A percentile compares a stretch with the other conserved stretches of the same genome.
Conservation (phyloP, 2,329 filamentous ascomycete genomes). For the Microcera coccophila region DNA sequence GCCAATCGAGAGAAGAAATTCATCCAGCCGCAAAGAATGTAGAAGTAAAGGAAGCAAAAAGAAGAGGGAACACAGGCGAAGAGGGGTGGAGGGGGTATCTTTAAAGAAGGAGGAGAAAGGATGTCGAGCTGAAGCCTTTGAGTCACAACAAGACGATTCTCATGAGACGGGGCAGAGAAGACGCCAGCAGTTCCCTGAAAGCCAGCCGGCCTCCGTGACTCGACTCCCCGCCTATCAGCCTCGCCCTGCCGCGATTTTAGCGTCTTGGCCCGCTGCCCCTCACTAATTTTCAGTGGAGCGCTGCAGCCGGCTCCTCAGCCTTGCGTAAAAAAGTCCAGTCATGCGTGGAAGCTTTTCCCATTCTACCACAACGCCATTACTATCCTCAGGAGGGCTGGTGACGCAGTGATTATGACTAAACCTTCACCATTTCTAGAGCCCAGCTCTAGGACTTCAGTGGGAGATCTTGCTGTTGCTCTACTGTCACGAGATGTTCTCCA, state of each 20-base stretch:
- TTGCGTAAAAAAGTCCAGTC: constrained; percentile 15
- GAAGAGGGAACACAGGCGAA: constrained; percentile 9
- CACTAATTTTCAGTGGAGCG: constrained; percentile 18
- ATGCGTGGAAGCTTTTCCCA: constrained; percentile 1
- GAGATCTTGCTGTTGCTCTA: constrained; percentile 77
- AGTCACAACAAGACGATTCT: constrained; percentile 10
- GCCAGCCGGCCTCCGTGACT: neutral
- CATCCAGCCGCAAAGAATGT: constrained; percentile 27
- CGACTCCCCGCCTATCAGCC: constrained; percentile 11
- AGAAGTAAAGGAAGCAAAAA: constrained; percentile 9
- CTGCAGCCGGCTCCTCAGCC: constrained; percentile 16
- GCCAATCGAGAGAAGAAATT: constrained; percentile 33
- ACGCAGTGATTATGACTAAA: constrained; percentile 30
- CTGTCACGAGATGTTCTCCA: constrained; percentile 82
- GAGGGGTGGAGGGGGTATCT: constrained; percentile 12
- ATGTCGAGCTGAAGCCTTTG: constrained; percentile 13
- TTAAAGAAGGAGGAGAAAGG: constrained; percentile 5
- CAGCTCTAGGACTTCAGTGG: constrained; percentile 55
- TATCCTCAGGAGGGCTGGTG: neutral
- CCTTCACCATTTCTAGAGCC: constrained; percentile 77
- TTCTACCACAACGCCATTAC: neutral
- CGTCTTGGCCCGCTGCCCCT: constrained; percentile 13
- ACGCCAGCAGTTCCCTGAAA: constrained; percentile 3
- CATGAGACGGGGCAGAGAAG: constrained; percentile 4
- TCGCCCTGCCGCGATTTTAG: constrained; percentile 14